Evolutionary conservation across 139 green algal species (phyloP).

Genomic region (Chlamydomonas schloesseri): DNA sequence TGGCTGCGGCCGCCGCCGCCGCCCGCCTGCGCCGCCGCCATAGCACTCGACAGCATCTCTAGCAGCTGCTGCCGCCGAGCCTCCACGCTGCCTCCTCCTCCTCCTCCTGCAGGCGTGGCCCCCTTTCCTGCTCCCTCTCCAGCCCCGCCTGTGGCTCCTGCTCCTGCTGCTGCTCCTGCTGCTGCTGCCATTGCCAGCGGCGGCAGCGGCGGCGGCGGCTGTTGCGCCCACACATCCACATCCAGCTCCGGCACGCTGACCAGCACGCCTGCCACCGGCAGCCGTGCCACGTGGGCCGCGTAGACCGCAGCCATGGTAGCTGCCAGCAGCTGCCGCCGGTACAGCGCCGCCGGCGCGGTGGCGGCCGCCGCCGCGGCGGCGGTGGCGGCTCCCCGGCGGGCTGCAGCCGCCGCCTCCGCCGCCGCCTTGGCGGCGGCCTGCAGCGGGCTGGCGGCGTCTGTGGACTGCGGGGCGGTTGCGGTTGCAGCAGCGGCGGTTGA

Average conservation of each 20-base stretch:
- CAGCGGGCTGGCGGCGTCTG: too few species aligned
- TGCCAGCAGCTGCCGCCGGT: not conserved
- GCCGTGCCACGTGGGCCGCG: not conserved
- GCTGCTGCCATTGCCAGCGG: too few species aligned
- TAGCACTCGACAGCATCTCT: too few species aligned
- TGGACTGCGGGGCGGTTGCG: too few species aligned
- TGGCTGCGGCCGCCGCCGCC: too few species aligned
- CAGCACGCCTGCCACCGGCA: constrained; percentile 32
- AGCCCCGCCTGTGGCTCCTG: too few species aligned
- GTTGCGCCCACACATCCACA: not conserved
- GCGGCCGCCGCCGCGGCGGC: not conserved
- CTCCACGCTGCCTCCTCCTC: too few species aligned
- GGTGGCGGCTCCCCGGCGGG: not conserved
- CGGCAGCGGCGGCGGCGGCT: not conserved
- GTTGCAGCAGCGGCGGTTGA: not conserved
- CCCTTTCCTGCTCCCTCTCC: too few species aligned
- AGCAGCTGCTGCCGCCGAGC: too few species aligned
- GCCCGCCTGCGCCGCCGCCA: too few species aligned
- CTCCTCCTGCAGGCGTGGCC: too few species aligned
- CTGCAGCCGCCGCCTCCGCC: not conserved
- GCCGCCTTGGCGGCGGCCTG: not conserved
- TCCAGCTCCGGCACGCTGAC: not conserved
- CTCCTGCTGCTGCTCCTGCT: too few species aligned
- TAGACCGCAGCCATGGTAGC: not conserved
- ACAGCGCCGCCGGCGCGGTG: not conserved